Evolutionary conservation across 31 red algal genomes (phyloP).

Genomic region (Odonthalia washingtoniensis): DNA sequence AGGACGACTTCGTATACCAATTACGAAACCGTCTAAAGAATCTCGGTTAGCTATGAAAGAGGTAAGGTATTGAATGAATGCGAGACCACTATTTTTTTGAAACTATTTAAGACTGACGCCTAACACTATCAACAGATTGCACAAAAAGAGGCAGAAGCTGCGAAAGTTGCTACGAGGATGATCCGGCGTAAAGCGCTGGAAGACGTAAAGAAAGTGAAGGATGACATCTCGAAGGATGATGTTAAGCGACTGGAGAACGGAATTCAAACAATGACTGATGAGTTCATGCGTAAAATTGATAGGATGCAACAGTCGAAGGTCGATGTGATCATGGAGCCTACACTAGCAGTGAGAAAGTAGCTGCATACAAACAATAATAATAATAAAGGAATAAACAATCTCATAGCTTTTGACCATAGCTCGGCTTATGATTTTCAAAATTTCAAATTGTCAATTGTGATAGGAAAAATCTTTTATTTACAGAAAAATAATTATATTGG

Average conservation of each 20-base stretch:
- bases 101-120: neutral
- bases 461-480: too few relatives aligned
- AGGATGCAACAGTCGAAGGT: slow-evolving; percentile 54
- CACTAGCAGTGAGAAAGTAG: neutral
- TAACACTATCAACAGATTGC: slow-evolving; percentile 23
- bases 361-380: too few relatives aligned
- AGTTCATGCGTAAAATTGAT: slow-evolving; percentile 39
- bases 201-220: slow-evolving; percentile 56
- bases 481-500: too few relatives aligned
- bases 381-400: too few relatives aligned
- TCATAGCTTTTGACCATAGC: too few relatives aligned
- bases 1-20: slow-evolving; percentile 53
- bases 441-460: too few relatives aligned
- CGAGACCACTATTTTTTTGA: neutral
- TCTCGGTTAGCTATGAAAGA: slow-evolving; percentile 61
- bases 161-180: slow-evolving; percentile 58
- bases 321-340: slow-evolving; percentile 31
- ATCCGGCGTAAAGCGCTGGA: slow-evolving; percentile 71
- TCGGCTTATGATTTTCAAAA: too few relatives aligned
- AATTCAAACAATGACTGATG: slow-evolving; percentile 58
- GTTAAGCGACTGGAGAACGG: slow-evolving; percentile 65
- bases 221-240: slow-evolving; percentile 62
- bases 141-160: slow-evolving; percentile 59
- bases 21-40: slow-evolving; percentile 49
- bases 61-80: slow-evolving; percentile 35